phyloP scores from a whole-genome alignment of 352 stramenopile genomes.

The Thraustochytrium striatum region DNA sequence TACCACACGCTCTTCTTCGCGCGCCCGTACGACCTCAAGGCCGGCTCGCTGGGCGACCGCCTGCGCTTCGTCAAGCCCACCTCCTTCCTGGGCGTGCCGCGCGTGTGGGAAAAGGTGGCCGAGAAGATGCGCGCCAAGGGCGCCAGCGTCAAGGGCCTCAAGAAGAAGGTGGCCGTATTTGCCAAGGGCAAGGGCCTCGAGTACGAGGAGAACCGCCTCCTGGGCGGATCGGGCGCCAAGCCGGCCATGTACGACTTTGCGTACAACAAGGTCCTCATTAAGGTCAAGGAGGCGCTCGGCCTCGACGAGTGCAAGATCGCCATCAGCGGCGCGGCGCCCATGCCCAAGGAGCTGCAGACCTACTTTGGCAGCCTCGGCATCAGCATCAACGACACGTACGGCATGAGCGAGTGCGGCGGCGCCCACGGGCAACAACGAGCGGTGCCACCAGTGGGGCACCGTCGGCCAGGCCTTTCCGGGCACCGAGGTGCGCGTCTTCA shows the following conservation, averaged over 20 bases:
- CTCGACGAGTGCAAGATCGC: slow-evolving; percentile 50
- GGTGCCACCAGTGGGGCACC: slow-evolving; percentile 48
- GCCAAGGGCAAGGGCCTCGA: slow-evolving; percentile 55
- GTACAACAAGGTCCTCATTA: slow-evolving; percentile 52
- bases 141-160: slow-evolving; percentile 55
- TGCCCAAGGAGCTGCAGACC: slow-evolving; percentile 53
- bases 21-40: slow-evolving; percentile 78
- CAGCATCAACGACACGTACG: slow-evolving; percentile 56
- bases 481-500: slow-evolving; percentile 57
- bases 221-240: slow-evolving; percentile 38
- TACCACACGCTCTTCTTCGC: slow-evolving; percentile 65
- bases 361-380: slow-evolving; percentile 59
- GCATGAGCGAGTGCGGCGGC: slow-evolving; percentile 60
- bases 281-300: slow-evolving; percentile 55
- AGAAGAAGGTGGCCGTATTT: slow-evolving; percentile 58
- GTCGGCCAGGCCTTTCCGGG: slow-evolving; percentile 53
- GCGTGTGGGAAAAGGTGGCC: slow-evolving; percentile 85
- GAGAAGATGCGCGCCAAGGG: slow-evolving; percentile 68
- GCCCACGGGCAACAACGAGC: slow-evolving; percentile 33
- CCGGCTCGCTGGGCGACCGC: slow-evolving; percentile 69
- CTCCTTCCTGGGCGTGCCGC: slow-evolving; percentile 74
- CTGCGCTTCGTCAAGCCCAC: slow-evolving; percentile 77
- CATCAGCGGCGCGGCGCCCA: slow-evolving; percentile 56
- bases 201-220: slow-evolving; percentile 39
- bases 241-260: slow-evolving; percentile 39